Percentiles rank a stretch among this genome's conserved stretches.
Evolutionary conservation across 768 basidiomycete genomes (phyloP).

Genomic region (Pleurotus cornucopiae): DNA sequence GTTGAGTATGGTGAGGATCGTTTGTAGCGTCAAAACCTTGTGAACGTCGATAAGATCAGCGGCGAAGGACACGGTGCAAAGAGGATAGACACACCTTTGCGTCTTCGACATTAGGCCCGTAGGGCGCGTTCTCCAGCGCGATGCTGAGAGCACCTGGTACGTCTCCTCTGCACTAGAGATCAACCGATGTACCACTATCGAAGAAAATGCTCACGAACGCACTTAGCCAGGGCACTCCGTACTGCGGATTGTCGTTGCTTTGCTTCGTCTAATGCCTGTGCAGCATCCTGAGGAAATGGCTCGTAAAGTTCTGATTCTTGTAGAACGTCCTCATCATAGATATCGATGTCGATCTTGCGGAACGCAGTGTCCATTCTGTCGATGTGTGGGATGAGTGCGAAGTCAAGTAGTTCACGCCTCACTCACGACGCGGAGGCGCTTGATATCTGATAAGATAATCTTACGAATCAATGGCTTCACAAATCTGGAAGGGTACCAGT

Average conservation of each 20-base stretch:
- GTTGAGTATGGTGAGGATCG: constrained; percentile 86
- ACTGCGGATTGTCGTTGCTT: constrained; percentile 73
- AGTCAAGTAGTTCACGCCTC: too few relatives aligned
- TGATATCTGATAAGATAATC: too few relatives aligned
- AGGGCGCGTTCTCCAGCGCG: constrained; percentile 80
- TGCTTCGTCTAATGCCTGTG: constrained; percentile 69
- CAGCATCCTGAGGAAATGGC: constrained; percentile 76
- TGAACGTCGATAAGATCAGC: constrained; percentile 5
- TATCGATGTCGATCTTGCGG: constrained; percentile 93
- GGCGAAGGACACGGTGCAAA: background rate
- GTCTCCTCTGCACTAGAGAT: constrained; percentile 55
- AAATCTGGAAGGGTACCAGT: too few relatives aligned
- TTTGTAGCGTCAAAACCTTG: constrained; percentile 75
- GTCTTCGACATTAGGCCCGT: constrained; percentile 81
- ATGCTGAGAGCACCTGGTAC: constrained; percentile 64
- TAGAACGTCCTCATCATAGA: constrained; percentile 86
- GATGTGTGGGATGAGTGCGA: too few relatives aligned
- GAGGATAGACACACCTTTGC: constrained; percentile 66
- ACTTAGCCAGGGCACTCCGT: constrained; percentile 73
- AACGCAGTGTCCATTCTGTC: constrained; percentile 52
- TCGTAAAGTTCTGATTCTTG: constrained; percentile 84
- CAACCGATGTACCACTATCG: background rate
- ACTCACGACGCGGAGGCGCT: too few relatives aligned
- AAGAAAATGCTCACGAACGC: constrained; percentile 20
- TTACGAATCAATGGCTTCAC: too few relatives aligned